Evolutionary conservation across 169 alveolate genomes (phyloP).

Genomic region (Theileria orientalis): DNA sequence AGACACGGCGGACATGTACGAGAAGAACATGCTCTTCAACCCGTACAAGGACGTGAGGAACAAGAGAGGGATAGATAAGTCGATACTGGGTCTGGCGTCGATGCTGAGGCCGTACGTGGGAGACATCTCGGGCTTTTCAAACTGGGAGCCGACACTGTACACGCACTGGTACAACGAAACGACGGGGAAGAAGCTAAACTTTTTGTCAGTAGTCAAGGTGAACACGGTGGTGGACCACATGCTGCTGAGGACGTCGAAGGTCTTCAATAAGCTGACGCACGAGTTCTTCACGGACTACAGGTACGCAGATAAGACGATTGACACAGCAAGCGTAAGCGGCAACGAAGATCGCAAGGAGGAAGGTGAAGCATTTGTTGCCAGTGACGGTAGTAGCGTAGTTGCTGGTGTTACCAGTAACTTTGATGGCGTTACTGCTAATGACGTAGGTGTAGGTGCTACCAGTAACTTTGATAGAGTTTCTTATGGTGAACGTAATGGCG

Average conservation of each 20-base stretch:
- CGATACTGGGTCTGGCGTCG: slow-evolving; percentile 62
- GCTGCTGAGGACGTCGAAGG: slow-evolving; percentile 66
- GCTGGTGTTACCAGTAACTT: no score
- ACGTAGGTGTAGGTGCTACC: no score
- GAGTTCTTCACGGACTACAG: background rate
- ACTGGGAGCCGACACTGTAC: slow-evolving; percentile 78
- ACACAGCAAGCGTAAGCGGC: background rate
- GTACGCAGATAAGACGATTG: background rate
- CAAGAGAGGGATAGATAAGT: slow-evolving; percentile 59
- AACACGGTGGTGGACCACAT: slow-evolving; percentile 72
- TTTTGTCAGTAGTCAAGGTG: slow-evolving; percentile 62
- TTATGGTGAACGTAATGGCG: no score
- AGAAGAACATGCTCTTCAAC: background rate
- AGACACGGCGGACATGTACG: background rate
- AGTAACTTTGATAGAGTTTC: no score
- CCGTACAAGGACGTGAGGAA: slow-evolving; percentile 64
- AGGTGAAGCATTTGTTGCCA: background rate
- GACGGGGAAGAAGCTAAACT: slow-evolving; percentile 55
- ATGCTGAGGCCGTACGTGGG: slow-evolving; percentile 65
- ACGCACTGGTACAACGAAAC: slow-evolving; percentile 71
- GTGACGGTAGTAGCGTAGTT: no score
- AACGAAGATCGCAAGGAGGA: background rate
- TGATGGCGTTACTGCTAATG: no score
- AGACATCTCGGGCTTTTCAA: slow-evolving; percentile 72
- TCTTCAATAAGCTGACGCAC: slow-evolving; percentile 25